phyloP scores from a whole-genome alignment of 257 asterid species.

The Solanum sparsipilum region DNA sequence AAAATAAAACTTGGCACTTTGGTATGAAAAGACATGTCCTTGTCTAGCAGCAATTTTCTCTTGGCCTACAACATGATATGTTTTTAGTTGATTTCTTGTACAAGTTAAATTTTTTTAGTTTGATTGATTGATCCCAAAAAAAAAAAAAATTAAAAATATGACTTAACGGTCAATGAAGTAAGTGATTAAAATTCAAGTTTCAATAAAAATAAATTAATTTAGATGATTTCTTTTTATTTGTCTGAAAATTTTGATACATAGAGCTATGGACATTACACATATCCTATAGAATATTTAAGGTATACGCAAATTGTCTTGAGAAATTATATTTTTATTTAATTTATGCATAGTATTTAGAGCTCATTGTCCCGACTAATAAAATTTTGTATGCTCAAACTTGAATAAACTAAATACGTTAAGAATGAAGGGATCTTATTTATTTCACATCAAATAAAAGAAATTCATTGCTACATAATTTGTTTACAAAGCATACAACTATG shows the following conservation, averaged over 20 bases:
- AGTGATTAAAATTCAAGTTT: neutral
- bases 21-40: neutral
- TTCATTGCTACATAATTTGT: neutral
- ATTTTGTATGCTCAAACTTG: neutral
- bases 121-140: neutral
- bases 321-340: neutral
- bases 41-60: neutral
- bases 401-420: neutral
- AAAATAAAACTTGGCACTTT: neutral
- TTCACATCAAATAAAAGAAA: neutral
- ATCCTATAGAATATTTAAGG: neutral
- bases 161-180: accelerated
- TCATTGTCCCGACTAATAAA: neutral
- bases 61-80: neutral
- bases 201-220: neutral
- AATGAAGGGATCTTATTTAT: neutral
- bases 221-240: neutral
- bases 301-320: neutral
- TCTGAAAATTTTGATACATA: neutral
- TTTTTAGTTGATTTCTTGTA: neutral
- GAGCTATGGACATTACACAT: neutral
- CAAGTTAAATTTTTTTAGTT: neutral
- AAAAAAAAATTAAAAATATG: no score
- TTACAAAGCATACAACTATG: neutral
- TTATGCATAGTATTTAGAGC: neutral